These are phyloP conservation scores for carrot (Daucus carota) DNA, from an alignment of 129 eudicot genomes.

Conservation along the genomic window DH1_v3.0 NC_030386.2:17626001-17626500, in stretches of 20 bases:
- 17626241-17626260: too few relatives aligned
- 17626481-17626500: too few relatives aligned
- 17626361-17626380: too few relatives aligned
- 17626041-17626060: slow-evolving; percentile 73
- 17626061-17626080: neutral
- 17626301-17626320: neutral
- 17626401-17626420: too few relatives aligned
- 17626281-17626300: neutral
- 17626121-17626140: neutral
- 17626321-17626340: neutral
- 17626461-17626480: too few relatives aligned
- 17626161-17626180: neutral
- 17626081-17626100: neutral
- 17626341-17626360: too few relatives aligned
- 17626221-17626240: too few relatives aligned
- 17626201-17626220: neutral
- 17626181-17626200: neutral
- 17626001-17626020: slow-evolving; percentile 64
- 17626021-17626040: slow-evolving; percentile 83
- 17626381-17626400: too few relatives aligned
- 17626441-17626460: too few relatives aligned
- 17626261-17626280: neutral
- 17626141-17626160: neutral
- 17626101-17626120: neutral
- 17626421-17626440: too few relatives aligned